These are phyloP conservation scores for Centaurea solstitialis DNA, from an alignment of 129 eudicot species.

Conservation along the genomic window DNA sequence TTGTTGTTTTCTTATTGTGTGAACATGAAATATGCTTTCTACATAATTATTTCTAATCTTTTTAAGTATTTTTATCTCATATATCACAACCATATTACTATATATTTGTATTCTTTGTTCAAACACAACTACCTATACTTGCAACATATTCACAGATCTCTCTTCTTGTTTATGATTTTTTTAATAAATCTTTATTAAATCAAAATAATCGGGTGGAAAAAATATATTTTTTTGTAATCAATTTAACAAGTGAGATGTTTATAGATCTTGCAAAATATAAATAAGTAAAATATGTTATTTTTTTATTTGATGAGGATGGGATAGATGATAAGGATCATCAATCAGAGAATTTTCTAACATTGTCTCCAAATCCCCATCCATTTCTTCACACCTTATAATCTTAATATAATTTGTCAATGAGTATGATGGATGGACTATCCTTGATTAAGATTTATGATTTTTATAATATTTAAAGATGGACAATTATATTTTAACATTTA, in stretches of 20 bases:
- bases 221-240: not conserved
- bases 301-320: not conserved
- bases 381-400: not conserved
- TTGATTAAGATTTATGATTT: conserved; percentile 5
- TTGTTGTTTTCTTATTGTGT: conserved; percentile 21
- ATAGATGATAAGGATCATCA: not conserved
- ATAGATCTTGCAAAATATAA: not conserved
- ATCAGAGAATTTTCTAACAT: not conserved
- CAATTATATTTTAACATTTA: not conserved
- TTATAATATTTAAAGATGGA: not conserved
- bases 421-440: conserved; percentile 11
- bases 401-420: not conserved
- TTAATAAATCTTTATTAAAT: not conserved
- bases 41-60: not conserved
- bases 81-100: not conserved
- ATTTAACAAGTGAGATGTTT: not conserved
- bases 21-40: conserved; percentile 32
- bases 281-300: not conserved
- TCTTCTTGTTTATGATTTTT: not conserved
- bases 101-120: not conserved
- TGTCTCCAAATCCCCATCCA: conserved; percentile 16
- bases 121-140: not conserved
- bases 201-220: not conserved
- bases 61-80: not conserved
- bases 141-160: not conserved